Evolutionary conservation across 1,284 basidiomycete species (phyloP).

Genomic region (Microbotryomycetes sp.): DNA sequence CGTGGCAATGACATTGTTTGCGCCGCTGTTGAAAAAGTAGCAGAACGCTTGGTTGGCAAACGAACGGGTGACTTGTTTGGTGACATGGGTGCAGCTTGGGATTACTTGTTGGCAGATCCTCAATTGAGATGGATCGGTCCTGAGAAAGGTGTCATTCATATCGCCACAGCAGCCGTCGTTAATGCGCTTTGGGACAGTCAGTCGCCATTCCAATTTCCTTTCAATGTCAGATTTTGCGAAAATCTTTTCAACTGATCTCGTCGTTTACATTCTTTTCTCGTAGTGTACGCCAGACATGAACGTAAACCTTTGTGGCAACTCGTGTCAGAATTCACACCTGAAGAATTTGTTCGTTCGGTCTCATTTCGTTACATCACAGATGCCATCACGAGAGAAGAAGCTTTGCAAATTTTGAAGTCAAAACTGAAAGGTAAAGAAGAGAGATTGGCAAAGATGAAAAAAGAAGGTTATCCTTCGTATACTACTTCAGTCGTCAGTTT

Average conservation of each 20-base stretch:
- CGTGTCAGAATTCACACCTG: constrained; percentile 73
- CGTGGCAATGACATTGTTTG: constrained; percentile 90
- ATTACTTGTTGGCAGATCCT: constrained; percentile 71
- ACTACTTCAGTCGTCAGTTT: constrained; percentile 87
- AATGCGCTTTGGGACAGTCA: constrained; percentile 43
- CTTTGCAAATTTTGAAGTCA: constrained; percentile 69
- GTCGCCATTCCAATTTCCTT: constrained; percentile 77
- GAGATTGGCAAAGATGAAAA: constrained; percentile 60
- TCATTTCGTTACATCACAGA: constrained; percentile 91
- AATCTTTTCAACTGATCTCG: background rate
- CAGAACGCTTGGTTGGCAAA: constrained; percentile 73
- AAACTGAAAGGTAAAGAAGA: constrained; percentile 70
- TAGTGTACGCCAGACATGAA: constrained; percentile 65
- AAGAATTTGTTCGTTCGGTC: constrained; percentile 71
- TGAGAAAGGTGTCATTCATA: constrained; percentile 61
- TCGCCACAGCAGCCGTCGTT: constrained; percentile 51
- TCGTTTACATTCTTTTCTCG: constrained; percentile 35
- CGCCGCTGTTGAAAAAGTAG: constrained; percentile 68
- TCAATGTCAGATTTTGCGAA: constrained; percentile 63
- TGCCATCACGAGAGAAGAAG: constrained; percentile 83
- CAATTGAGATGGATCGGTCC: constrained; percentile 74
- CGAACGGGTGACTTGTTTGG: constrained; percentile 73
- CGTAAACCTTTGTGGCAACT: constrained; percentile 80
- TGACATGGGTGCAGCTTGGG: constrained; percentile 67
- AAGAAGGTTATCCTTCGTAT: constrained; percentile 78